Conservation (phyloP, 768 basidiomycete genomes). For the Gloeopeniophorella convolvens region DNA sequence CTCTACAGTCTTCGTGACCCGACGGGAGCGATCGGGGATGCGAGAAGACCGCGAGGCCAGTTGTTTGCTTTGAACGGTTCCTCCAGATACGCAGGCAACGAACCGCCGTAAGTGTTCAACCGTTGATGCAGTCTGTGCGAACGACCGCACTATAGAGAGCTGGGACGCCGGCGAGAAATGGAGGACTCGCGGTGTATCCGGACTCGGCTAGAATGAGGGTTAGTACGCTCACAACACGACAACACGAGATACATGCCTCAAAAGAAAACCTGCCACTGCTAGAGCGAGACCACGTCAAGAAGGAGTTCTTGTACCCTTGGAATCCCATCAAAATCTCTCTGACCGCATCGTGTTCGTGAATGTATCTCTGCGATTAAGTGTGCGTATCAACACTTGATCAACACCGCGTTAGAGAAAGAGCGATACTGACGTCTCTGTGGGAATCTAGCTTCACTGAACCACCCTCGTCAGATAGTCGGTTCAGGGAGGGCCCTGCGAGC, state of each 20-base stretch:
- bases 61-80: constrained; percentile 22
- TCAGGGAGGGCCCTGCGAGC: constrained; percentile 39
- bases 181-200: constrained; percentile 50
- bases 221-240: neutral
- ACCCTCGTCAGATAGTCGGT: constrained; percentile 33
- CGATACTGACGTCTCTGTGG: neutral
- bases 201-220: constrained; percentile 34
- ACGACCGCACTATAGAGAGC: constrained; percentile 52
- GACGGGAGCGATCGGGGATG: constrained; percentile 11
- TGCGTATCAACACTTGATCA: constrained; percentile 23
- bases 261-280: constrained; percentile 29
- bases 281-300: constrained; percentile 34
- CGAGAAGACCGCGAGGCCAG: constrained; percentile 20
- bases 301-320: constrained; percentile 62
- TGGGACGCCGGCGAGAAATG: constrained; percentile 67
- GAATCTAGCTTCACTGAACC: constrained; percentile 9
- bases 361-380: constrained; percentile 44
- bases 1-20: constrained; percentile 57
- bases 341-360: constrained; percentile 69
- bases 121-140: constrained; percentile 54
- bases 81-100: constrained; percentile 39
- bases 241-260: constrained; percentile 20
- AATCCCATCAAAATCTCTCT: constrained; percentile 71
- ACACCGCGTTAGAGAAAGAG: no score
- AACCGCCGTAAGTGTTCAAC: constrained; percentile 60